Conservation (phyloP, 257 asterid species). For the Petunia axillaris region DNA sequence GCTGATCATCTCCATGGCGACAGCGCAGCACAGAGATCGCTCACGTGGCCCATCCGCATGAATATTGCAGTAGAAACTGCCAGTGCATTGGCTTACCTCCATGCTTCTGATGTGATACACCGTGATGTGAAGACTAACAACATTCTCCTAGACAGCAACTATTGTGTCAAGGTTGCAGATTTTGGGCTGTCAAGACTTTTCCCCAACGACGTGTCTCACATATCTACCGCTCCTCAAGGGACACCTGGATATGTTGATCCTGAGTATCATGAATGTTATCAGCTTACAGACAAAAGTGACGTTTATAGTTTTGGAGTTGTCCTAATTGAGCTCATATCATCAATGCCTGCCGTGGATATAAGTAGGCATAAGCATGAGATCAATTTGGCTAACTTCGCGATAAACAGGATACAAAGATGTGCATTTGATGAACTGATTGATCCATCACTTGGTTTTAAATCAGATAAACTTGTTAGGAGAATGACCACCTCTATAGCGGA, state of each 20-base stretch:
- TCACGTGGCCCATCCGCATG: conserved; percentile 28
- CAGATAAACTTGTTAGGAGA: background rate
- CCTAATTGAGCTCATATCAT: conserved; percentile 27
- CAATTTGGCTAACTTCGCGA: conserved; percentile 28
- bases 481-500: conserved; percentile 22
- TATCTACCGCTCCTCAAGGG: conserved; percentile 29
- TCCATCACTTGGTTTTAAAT: conserved; percentile 17
- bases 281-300: conserved; percentile 20
- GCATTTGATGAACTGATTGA: conserved; percentile 28
- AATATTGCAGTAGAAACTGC: conserved; percentile 27
- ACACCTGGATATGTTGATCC: conserved; percentile 21
- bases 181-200: conserved; percentile 22
- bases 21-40: conserved; percentile 6
- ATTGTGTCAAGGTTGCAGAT: conserved; percentile 27
- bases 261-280: conserved; percentile 26
- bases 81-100: conserved; percentile 25
- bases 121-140: conserved; percentile 26
- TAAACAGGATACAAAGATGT: conserved; percentile 22
- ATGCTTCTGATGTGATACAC: conserved; percentile 28
- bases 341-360: conserved; percentile 28
- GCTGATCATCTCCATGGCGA: conserved; percentile 22
- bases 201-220: background rate
- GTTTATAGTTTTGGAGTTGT: conserved; percentile 27
- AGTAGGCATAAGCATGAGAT: conserved; percentile 23
- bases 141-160: conserved; percentile 25